Conservation (phyloP, 2,329 filamentous ascomycete species). For the Dryadomyces sulphureus region DNA sequence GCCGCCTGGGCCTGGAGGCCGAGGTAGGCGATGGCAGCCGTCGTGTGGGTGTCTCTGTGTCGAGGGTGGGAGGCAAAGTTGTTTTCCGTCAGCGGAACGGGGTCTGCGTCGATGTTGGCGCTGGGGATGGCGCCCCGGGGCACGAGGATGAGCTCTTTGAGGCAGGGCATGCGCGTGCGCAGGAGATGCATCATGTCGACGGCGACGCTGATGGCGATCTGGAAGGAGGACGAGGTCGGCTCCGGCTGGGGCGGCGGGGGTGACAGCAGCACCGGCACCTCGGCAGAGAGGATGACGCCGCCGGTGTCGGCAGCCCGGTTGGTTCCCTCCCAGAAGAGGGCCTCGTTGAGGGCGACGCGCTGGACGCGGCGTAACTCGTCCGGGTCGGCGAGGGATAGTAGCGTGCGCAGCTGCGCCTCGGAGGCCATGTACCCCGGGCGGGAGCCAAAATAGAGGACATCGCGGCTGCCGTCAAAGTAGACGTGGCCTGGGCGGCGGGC, state of each 20-base stretch:
- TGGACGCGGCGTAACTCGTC: slow-evolving; percentile 25
- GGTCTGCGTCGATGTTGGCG: slow-evolving; percentile 15
- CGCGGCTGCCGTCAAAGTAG: slow-evolving; percentile 24
- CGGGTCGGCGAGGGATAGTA: slow-evolving; percentile 25
- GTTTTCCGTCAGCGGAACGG: slow-evolving; percentile 9
- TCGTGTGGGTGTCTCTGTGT: background rate
- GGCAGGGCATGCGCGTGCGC: slow-evolving; percentile 20
- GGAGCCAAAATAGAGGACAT: slow-evolving; percentile 33
- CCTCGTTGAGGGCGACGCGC: slow-evolving; percentile 30
- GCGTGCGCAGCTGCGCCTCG: slow-evolving; percentile 28
- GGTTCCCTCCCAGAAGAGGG: slow-evolving; percentile 18
- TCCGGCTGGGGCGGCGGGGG: background rate
- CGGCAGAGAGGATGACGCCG: no score
- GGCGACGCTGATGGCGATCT: slow-evolving; percentile 22
- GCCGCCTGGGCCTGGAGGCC: slow-evolving; percentile 16
- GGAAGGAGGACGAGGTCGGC: slow-evolving; percentile 2
- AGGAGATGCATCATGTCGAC: slow-evolving; percentile 25
- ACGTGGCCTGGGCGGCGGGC: slow-evolving; percentile 25
- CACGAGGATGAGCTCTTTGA: slow-evolving; percentile 29
- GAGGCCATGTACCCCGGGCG: slow-evolving; percentile 29
- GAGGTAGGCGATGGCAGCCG: slow-evolving; percentile 19
- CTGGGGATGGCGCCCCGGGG: slow-evolving; percentile 22
- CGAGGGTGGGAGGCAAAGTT: no score
- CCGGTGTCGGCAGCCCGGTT: no score
- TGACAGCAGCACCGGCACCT: background rate